Evolutionary conservation across 106 monocot species (phyloP).

Genomic region (Acorus calamus): DNA sequence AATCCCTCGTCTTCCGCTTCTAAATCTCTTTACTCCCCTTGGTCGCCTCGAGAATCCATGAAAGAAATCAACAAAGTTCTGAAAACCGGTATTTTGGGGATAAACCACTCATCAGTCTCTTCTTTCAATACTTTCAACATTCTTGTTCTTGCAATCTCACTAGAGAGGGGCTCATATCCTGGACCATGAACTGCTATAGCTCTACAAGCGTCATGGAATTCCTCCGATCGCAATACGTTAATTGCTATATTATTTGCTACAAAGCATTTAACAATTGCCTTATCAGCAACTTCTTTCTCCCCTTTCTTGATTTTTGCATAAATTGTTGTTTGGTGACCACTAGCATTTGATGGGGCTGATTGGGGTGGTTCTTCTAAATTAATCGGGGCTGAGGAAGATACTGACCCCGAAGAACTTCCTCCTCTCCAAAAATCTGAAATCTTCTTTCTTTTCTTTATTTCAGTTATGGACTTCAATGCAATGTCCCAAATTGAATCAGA

Average conservation of each 20-base stretch:
- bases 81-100: no score
- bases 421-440: neutral
- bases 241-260: neutral
- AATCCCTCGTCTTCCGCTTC: no score
- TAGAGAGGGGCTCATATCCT: slow-evolving; percentile 8
- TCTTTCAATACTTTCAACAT: no score
- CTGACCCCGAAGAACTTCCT: neutral
- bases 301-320: neutral
- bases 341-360: neutral
- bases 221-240: neutral
- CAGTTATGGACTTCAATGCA: slow-evolving; percentile 10
- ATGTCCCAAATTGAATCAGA: slow-evolving; percentile 5
- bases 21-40: no score
- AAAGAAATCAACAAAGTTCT: no score
- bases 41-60: no score
- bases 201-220: slow-evolving; percentile 14
- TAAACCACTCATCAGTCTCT: no score
- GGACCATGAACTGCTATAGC: slow-evolving; percentile 13
- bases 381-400: neutral
- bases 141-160: no score
- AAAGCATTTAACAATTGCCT: no score
- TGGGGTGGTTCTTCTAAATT: neutral
- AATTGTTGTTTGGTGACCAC: neutral
- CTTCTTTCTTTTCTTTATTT: slow-evolving; percentile 8
- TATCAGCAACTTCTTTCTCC: neutral